phyloP scores from a whole-genome alignment of 2,329 filamentous ascomycete genomes.

The Ophioceras dolichostomum region DNA sequence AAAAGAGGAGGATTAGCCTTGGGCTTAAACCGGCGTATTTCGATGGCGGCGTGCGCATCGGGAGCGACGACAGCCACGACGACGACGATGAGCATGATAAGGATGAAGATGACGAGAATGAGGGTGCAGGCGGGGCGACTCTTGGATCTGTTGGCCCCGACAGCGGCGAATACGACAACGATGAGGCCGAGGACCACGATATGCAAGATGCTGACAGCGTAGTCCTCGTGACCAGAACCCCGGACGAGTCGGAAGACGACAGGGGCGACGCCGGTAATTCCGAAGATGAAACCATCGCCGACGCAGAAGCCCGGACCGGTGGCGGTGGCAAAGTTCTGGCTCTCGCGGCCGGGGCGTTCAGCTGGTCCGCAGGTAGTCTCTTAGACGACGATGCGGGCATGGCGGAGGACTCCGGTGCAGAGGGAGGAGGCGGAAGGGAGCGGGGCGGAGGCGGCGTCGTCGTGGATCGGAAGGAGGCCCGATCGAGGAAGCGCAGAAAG shows the following conservation, averaged over 20 bases:
- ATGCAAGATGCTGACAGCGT: constrained; percentile 31
- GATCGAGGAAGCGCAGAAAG: constrained; percentile 56
- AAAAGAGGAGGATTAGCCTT: constrained; percentile 73
- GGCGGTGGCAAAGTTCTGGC: constrained; percentile 28
- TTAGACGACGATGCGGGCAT: constrained; percentile 31
- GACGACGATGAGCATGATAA: constrained; percentile 17
- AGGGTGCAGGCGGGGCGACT: constrained; percentile 32
- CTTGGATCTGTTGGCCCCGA: constrained; percentile 16
- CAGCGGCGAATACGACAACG: constrained; percentile 28
- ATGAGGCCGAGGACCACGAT: constrained; percentile 32
- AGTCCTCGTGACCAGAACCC: constrained; percentile 28
- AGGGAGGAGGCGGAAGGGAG: constrained; percentile 18
- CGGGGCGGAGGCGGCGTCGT: constrained; percentile 13
- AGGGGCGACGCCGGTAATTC: constrained; percentile 25
- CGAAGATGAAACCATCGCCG: constrained; percentile 28
- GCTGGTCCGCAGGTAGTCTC: constrained; percentile 69
- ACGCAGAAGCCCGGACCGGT: constrained; percentile 8
- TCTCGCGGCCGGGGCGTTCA: constrained; percentile 66
- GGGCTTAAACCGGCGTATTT: constrained; percentile 82
- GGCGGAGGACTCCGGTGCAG: constrained; percentile 21
- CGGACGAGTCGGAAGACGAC: constrained; percentile 23
- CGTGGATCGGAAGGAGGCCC: constrained; percentile 23
- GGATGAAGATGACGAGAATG: constrained; percentile 27
- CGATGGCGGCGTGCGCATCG: constrained; percentile 38
- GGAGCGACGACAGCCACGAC: constrained; percentile 35